phyloP scores from a whole-genome alignment of 202 grass and related monocot genomes.

The Cymbopogon flexuosus region DNA sequence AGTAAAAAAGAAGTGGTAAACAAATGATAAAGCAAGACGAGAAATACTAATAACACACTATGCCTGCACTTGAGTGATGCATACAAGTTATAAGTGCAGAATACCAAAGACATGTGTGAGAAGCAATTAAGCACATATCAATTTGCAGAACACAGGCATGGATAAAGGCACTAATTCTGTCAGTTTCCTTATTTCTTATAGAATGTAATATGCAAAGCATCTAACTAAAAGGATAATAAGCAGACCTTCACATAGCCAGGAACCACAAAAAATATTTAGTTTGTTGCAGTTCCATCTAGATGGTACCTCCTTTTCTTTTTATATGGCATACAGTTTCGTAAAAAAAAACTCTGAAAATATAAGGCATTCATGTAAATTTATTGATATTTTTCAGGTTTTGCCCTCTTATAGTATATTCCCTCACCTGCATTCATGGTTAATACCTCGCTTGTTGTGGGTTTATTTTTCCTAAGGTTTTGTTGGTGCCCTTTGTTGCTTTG shows the following conservation, averaged over 20 bases:
- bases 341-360: too few relatives aligned
- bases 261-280: not conserved
- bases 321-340: not conserved
- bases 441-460: not conserved
- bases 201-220: not conserved
- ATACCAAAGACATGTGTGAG: not conserved
- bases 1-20: not conserved
- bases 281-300: conserved; percentile 17
- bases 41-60: not conserved
- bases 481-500: too few relatives aligned
- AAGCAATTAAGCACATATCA: not conserved
- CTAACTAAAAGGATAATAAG: conserved; percentile 5
- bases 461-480: too few relatives aligned
- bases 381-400: not conserved
- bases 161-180: not conserved
- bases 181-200: not conserved
- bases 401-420: not conserved
- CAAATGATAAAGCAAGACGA: conserved; percentile 3
- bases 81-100: conserved; percentile 3
- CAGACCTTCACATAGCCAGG: not conserved
- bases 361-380: not conserved
- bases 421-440: not conserved
- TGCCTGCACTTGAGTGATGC: not conserved
- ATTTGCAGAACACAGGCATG: not conserved
- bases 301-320: not conserved